Conservation (phyloP, 2,329 filamentous ascomycete species). For the Cladosporium sp. region DNA sequence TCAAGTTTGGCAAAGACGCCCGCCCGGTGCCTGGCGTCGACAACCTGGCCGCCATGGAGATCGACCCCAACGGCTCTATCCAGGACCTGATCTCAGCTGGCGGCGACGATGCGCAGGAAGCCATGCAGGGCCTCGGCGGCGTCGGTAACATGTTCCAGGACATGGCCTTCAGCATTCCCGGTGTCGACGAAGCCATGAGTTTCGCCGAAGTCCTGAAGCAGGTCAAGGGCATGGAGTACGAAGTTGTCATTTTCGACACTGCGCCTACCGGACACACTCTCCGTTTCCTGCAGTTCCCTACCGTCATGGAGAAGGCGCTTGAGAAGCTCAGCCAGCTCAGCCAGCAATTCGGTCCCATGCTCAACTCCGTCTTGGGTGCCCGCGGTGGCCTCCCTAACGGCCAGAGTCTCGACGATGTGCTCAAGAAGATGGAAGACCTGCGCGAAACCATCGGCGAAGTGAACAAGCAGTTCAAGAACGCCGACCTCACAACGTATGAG, state of each 20-base stretch:
- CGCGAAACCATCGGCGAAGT: constrained; percentile 93
- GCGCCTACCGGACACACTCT: constrained; percentile 97
- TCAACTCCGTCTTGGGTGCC: constrained; percentile 87
- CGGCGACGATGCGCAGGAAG: constrained; percentile 70
- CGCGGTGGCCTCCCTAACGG: constrained; percentile 80
- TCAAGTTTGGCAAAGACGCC: constrained; percentile 99
- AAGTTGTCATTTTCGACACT: constrained; percentile 98
- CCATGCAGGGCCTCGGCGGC: constrained; percentile 65
- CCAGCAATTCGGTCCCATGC: constrained; percentile 89
- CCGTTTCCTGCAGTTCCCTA: constrained; percentile 97
- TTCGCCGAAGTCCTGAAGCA: constrained; percentile 99
- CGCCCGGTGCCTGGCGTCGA: constrained; percentile 87
- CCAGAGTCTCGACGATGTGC: constrained; percentile 87
- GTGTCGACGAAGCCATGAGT: constrained; percentile 99
- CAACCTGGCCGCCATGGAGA: constrained; percentile 97
- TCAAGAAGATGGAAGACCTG: constrained; percentile 90
- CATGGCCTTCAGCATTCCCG: constrained; percentile 93
- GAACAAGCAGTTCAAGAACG: constrained; percentile 97
- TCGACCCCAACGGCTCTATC: constrained; percentile 96
- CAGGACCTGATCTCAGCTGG: constrained; percentile 85
- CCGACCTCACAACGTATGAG: constrained; percentile 75
- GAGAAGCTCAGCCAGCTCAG: constrained; percentile 94
- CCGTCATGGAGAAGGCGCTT: constrained; percentile 96
- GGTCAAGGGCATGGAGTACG: constrained; percentile 97
- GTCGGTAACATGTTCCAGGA: constrained; percentile 99